Evolutionary conservation across 2,329 filamentous ascomycete genomes (phyloP).

Genomic region (Cercospora canescens): DNA sequence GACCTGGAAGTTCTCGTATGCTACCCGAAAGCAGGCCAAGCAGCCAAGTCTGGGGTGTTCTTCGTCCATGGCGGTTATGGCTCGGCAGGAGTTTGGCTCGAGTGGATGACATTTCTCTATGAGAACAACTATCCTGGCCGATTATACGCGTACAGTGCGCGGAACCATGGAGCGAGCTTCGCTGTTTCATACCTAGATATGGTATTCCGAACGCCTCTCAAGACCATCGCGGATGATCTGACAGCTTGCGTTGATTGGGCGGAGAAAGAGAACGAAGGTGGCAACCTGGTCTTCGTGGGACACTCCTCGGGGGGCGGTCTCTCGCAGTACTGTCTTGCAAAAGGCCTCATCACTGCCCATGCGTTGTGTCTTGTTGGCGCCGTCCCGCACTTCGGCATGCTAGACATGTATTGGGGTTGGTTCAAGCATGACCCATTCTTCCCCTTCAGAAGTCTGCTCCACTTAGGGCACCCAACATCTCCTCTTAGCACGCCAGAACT

Average conservation of each 20-base stretch:
- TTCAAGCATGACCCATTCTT: constrained; percentile 51
- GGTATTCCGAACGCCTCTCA: constrained; percentile 48
- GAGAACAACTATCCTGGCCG: constrained; percentile 41
- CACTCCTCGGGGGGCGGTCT: constrained; percentile 56
- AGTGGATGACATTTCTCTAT: constrained; percentile 54
- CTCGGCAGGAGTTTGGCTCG: constrained; percentile 53
- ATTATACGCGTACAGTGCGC: constrained; percentile 55
- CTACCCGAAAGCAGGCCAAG: constrained; percentile 34
- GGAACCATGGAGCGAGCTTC: constrained; percentile 57
- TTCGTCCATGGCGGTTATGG: constrained; percentile 59
- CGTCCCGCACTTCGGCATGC: constrained; percentile 26
- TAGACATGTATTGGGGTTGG: constrained; percentile 50
- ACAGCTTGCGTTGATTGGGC: constrained; percentile 42
- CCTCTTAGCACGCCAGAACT: constrained; percentile 54
- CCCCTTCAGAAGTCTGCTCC: constrained; percentile 47
- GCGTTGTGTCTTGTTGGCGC: constrained; percentile 13
- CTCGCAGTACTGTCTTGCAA: constrained; percentile 51
- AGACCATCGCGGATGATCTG: constrained; percentile 48
- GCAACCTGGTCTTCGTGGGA: constrained; percentile 44
- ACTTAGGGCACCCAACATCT: constrained; percentile 53
- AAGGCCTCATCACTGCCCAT: constrained; percentile 16
- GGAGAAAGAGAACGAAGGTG: constrained; percentile 18
- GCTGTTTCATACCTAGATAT: constrained; percentile 51
- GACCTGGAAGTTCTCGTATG: constrained; percentile 52
- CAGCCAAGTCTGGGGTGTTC: constrained; percentile 40